Percentiles rank a stretch among this genome's conserved stretches.
phyloP scores from a whole-genome alignment of 2,329 filamentous ascomycete genomes.

The Fusarium temperatum region DNA sequence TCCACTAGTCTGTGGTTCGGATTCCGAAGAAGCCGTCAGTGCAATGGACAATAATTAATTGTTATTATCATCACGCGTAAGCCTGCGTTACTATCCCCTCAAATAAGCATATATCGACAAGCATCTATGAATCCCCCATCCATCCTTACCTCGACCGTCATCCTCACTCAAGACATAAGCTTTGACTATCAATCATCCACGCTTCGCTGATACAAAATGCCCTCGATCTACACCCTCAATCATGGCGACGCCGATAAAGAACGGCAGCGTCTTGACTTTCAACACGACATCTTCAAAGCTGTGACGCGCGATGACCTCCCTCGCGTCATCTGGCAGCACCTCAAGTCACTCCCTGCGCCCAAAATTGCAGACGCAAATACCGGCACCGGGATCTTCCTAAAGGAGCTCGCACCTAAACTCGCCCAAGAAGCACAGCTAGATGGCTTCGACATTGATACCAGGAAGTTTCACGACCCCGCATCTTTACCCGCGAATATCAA shows the following conservation, averaged over 20 bases:
- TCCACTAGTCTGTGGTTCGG: background rate
- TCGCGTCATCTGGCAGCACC: background rate
- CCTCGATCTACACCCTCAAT: background rate
- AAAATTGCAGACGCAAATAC: background rate
- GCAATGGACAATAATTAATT: background rate
- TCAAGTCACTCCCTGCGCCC: accelerated
- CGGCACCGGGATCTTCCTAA: background rate
- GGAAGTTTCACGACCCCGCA: accelerated
- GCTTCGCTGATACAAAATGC: accelerated
- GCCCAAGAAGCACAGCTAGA: accelerated
- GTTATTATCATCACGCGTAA: no score
- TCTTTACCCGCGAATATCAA: background rate
- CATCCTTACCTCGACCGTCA: accelerated
- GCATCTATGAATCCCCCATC: accelerated
- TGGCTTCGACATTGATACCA: background rate
- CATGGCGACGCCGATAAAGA: background rate
- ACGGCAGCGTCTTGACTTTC: background rate
- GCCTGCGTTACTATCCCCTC: no score
- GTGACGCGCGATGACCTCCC: accelerated
- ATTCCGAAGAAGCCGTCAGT: background rate
- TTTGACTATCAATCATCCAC: background rate
- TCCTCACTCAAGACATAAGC: background rate
- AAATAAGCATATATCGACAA: accelerated
- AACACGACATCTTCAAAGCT: accelerated
- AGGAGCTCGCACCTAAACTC: background rate